A percentile compares a stretch with the other conserved stretches of the same genome.
Conservation (phyloP, 345 rosid genomes). For the Murraya paniculata region DNA sequence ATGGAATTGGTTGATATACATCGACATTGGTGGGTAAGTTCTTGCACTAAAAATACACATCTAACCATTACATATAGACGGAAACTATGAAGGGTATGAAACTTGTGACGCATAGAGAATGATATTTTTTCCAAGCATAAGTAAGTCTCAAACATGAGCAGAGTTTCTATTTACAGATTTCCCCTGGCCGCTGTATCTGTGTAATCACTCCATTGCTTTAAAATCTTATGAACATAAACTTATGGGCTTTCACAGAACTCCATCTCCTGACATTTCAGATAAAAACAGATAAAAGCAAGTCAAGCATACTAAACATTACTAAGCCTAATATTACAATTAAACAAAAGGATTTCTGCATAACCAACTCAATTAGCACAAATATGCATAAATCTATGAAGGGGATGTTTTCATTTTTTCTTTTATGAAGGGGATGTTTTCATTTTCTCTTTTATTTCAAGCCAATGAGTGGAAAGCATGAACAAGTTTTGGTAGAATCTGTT, state of each 20-base stretch:
- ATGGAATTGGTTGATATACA: slow-evolving; percentile 5
- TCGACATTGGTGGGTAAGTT: slow-evolving; percentile 7
- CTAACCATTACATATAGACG: neutral
- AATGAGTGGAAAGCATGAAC: neutral
- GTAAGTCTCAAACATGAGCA: slow-evolving; percentile 13
- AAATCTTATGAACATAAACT: slow-evolving; percentile 12
- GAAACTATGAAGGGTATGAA: neutral
- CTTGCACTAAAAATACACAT: slow-evolving; percentile 6
- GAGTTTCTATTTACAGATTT: slow-evolving; percentile 27
- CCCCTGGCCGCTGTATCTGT: slow-evolving; percentile 10
- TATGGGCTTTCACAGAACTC: slow-evolving; percentile 49
- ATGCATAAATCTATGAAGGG: neutral
- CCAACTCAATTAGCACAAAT: neutral
- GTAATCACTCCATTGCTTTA: slow-evolving; percentile 16
- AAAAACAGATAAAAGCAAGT: neutral
- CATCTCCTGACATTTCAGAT: slow-evolving; percentile 37
- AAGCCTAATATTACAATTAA: neutral
- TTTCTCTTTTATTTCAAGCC: neutral
- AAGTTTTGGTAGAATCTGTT: neutral
- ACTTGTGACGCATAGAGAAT: slow-evolving; percentile 3
- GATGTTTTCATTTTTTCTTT: neutral
- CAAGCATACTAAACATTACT: neutral
- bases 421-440: neutral
- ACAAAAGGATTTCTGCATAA: neutral
- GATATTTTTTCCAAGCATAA: slow-evolving; percentile 7